Evolutionary conservation across 2,329 filamentous ascomycete species (phyloP), one percentile per base, ranked within the genome.

Genomic region (Tolypocladium album): DNA sequence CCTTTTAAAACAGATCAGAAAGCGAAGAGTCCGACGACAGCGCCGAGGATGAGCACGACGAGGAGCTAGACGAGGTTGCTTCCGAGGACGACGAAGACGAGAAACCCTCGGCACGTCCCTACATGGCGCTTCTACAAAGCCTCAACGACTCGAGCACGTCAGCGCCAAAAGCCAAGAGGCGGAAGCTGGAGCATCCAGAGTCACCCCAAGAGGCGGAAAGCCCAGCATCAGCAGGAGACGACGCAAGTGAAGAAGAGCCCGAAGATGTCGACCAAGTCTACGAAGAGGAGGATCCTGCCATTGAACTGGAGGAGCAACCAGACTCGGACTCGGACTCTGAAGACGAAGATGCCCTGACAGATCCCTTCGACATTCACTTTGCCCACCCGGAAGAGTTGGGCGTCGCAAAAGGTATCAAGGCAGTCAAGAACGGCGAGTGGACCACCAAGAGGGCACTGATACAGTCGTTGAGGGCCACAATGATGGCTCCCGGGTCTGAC

Each of bases 281-380:
- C 24, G 67, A 67, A 50, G 62, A 62, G 3, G 66, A 64, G 27
- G 61, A 64, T 20, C 40, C 61, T 6, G 60, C 59, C 12, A 50
- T 58, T 7, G 63, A 58, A 6, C 27, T 59, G 3, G 70, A 71
- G 20, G 71, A 72, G 7, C 62, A 68, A 34, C 53, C 62, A n/a
- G 64, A 73, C 17, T 73, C 75, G 15, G 70, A 72, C 7, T 72
- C 70, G 0, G 72, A 76, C 12, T 80, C 80, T 24, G 77, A 79
- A 56, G 81, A 83, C 52, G 78, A 82, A 17, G 78, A 81, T 56
- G 78, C 84, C 63, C 71, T 76, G 36, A 75, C 73, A 1, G 89
- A 96, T 71, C 88, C 90, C 0, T 97, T 95, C 68, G 88, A 94
- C 64, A 75, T 78, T 9, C 93, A 97, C 73, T 96, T 95, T 70